phyloP scores from a whole-genome alignment of 2,329 filamentous ascomycete genomes.

The Fusarium annulatum region DNA sequence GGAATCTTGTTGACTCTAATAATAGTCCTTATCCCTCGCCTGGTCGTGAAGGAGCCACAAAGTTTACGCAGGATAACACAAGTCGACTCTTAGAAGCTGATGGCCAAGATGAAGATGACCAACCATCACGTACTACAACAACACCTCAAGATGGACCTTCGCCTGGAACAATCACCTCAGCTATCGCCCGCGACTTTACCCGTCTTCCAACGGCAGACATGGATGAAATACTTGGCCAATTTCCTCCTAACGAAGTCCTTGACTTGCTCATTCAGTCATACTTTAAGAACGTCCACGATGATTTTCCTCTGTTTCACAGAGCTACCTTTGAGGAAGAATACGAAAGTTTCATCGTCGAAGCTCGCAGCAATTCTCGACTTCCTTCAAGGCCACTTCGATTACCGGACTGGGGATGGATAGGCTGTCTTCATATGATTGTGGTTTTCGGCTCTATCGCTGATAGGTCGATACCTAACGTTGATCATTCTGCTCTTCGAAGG shows the following conservation, averaged over 20 bases:
- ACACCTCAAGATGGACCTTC: slow-evolving; percentile 37
- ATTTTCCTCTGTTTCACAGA: slow-evolving; percentile 52
- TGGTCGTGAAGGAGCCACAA: neutral
- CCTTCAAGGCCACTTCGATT: slow-evolving; percentile 11
- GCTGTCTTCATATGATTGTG: slow-evolving; percentile 52
- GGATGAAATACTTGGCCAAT: slow-evolving; percentile 45
- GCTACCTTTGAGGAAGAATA: slow-evolving; percentile 51
- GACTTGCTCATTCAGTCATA: slow-evolving; percentile 50
- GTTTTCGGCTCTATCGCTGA: slow-evolving; percentile 50
- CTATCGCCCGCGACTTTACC: slow-evolving; percentile 45
- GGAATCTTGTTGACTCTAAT: slow-evolving; percentile 45
- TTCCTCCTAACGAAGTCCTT: slow-evolving; percentile 43
- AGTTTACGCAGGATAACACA: slow-evolving; percentile 34
- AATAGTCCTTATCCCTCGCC: slow-evolving; percentile 7
- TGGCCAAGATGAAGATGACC: slow-evolving; percentile 24
- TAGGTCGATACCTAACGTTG: slow-evolving; percentile 37
- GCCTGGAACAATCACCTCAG: slow-evolving; percentile 43
- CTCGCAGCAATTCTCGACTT: slow-evolving; percentile 6
- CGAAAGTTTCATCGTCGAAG: slow-evolving; percentile 44
- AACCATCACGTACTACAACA: neutral
- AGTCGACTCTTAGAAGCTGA: slow-evolving; percentile 31
- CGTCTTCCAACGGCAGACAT: slow-evolving; percentile 41
- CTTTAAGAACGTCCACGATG: slow-evolving; percentile 50
- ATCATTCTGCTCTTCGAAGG: slow-evolving; percentile 44
- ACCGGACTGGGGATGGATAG: slow-evolving; percentile 50